Evolutionary conservation across 495 filamentous ascomycete species (phyloP).

Genomic region (Neurospora sp.): DNA sequence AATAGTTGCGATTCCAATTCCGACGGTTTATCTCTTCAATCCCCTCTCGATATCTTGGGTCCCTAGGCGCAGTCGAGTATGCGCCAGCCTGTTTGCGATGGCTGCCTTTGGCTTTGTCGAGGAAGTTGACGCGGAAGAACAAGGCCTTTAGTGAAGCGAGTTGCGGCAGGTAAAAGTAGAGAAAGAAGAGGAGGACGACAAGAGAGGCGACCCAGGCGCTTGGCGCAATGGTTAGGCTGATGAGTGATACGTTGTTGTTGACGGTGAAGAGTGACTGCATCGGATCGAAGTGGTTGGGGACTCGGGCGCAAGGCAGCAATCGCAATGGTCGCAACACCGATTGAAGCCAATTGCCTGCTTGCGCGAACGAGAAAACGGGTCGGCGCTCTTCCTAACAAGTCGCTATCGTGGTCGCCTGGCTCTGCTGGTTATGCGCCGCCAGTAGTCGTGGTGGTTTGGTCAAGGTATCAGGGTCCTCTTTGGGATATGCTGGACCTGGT

Average conservation of each 20-base stretch:
- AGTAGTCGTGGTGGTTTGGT: background rate
- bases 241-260: constrained; percentile 43
- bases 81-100: background rate
- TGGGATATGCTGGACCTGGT: background rate
- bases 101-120: background rate
- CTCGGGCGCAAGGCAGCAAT: background rate
- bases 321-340: background rate
- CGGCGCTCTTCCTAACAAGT: background rate
- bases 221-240: constrained; percentile 44
- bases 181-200: constrained; percentile 39
- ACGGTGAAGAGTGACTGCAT: constrained; percentile 42
- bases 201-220: constrained; percentile 42
- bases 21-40: background rate
- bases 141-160: constrained; percentile 8
- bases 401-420: background rate
- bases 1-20: background rate
- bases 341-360: background rate
- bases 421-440: background rate
- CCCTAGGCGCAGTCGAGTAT: background rate
- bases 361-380: background rate
- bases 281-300: constrained; percentile 12
- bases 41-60: background rate
- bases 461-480: background rate
- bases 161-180: constrained; percentile 38
- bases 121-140: constrained; percentile 1